Evolutionary conservation across 495 filamentous ascomycete genomes (phyloP).

Genomic region (Copromyces sp.): DNA sequence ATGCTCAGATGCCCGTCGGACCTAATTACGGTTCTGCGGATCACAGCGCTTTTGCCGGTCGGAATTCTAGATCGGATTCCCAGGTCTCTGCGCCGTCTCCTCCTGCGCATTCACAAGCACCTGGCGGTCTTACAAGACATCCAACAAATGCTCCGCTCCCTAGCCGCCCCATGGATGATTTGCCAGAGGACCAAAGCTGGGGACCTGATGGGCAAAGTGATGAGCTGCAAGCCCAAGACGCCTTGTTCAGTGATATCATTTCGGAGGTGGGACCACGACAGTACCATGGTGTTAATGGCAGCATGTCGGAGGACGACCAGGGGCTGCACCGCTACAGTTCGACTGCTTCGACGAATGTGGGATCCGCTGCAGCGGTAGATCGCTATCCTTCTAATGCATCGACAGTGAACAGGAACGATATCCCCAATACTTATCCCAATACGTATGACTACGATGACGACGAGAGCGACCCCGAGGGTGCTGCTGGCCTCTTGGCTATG

Average conservation of each 20-base stretch:
- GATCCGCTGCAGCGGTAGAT: constrained; percentile 18
- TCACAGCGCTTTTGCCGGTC: constrained; percentile 29
- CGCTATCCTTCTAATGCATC: constrained; percentile 41
- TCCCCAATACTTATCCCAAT: constrained; percentile 17
- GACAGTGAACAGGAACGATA: constrained; percentile 33
- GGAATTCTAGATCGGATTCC: constrained; percentile 34
- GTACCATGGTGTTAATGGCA: constrained; percentile 21
- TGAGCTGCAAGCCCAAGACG: constrained; percentile 38
- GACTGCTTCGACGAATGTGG: constrained; percentile 33
- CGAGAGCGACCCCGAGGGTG: constrained; percentile 85
- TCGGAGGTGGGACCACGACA: constrained; percentile 34
- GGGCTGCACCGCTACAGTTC: constrained; percentile 40
- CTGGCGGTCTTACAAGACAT: constrained; percentile 34
- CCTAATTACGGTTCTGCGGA: constrained; percentile 35
- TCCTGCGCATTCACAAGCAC: constrained; percentile 18
- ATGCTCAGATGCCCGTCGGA: constrained; percentile 37
- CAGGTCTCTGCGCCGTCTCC: constrained; percentile 34
- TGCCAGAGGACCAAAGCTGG: constrained; percentile 31
- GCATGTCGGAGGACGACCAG: constrained; percentile 31
- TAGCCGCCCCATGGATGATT: constrained; percentile 37
- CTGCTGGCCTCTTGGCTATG: constrained; percentile 75
- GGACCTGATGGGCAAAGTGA: constrained; percentile 16
- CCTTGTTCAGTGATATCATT: constrained; percentile 44
- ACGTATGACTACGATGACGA: constrained; percentile 36
- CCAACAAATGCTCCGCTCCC: constrained; percentile 47